Conservation (phyloP, 495 filamentous ascomycete species). For the Pseudevernia furfuracea region DNA sequence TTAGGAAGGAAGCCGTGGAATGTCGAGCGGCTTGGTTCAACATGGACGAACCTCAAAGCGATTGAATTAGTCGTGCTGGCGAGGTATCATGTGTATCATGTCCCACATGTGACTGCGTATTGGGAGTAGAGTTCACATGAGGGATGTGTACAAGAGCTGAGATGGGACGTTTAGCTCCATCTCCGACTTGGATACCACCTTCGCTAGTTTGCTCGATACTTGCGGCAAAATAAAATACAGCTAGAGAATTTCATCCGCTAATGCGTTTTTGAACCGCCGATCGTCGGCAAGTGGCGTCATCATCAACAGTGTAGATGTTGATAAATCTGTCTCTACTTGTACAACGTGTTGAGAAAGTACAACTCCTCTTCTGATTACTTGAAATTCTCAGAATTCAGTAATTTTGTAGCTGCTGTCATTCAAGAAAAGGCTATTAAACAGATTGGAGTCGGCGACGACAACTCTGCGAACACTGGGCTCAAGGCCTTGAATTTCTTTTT, state of each 20-base stretch:
- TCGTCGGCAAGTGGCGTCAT: not conserved
- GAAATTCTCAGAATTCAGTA: not conserved
- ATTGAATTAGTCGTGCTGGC: slow-evolving; percentile 3
- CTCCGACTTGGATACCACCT: not conserved
- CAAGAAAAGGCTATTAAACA: not conserved
- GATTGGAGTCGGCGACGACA: not conserved
- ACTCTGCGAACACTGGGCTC: not conserved
- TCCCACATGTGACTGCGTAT: not conserved
- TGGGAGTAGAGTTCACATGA: not conserved
- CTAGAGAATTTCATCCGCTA: not conserved
- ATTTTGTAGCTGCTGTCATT: not conserved
- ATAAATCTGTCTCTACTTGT: not conserved
- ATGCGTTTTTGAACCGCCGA: not conserved
- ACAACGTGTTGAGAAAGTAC: not conserved
- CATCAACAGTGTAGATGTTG: not conserved
- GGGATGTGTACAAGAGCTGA: not conserved
- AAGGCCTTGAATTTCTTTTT: not conserved
- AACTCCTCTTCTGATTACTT: not conserved
- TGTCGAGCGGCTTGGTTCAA: slow-evolving; percentile 59
- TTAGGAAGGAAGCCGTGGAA: slow-evolving; percentile 61
- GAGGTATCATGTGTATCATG: not conserved
- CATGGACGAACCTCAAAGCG: slow-evolving; percentile 48
- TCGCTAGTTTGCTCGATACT: too few species aligned
- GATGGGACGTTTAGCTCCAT: not conserved
- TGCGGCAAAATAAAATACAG: too few species aligned